Percentiles rank a stretch among this genome's conserved stretches.
Evolutionary conservation across 495 filamentous ascomycete species (phyloP).

Genomic region (Tetracladium marchalianum): DNA sequence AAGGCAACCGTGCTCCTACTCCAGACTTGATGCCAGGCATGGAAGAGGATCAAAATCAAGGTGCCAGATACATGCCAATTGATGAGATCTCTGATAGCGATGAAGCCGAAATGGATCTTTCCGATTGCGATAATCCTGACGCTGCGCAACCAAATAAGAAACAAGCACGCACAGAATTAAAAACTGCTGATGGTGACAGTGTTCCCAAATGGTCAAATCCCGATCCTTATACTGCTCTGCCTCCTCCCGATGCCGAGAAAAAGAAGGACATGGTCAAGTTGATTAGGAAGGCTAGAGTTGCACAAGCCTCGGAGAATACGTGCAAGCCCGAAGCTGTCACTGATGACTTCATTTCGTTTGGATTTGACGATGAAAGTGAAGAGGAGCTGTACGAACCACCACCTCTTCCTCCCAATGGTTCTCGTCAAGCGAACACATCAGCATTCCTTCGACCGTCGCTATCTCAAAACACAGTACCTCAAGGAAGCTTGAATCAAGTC

Average conservation of each 20-base stretch:
- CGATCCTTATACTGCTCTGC: conserved; percentile 78
- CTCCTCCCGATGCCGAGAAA: conserved; percentile 60
- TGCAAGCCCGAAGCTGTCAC: conserved; percentile 44
- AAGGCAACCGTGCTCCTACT: conserved; percentile 16
- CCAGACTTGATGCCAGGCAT: conserved; percentile 22
- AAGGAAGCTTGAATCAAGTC: background rate
- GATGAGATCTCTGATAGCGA: conserved; percentile 65
- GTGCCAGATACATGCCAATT: conserved; percentile 34
- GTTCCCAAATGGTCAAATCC: conserved; percentile 85
- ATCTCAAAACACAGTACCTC: too few relatives aligned
- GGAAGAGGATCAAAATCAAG: conserved; percentile 22
- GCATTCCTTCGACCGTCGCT: too few relatives aligned
- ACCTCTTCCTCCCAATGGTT: background rate
- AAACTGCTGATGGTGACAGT: conserved; percentile 29
- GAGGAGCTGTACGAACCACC: background rate
- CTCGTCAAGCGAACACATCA: background rate
- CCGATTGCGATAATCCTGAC: conserved; percentile 34
- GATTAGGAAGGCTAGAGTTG: conserved; percentile 73
- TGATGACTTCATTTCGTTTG: conserved; percentile 79
- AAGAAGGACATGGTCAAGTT: conserved; percentile 76
- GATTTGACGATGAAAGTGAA: conserved; percentile 43
- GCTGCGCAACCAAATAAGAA: conserved; percentile 29
- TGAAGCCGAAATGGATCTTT: conserved; percentile 55
- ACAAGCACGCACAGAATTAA: conserved; percentile 10
- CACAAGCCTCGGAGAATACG: conserved; percentile 24